Conservation (phyloP, 805 yeast genomes). For the Ogataea sp. region DNA sequence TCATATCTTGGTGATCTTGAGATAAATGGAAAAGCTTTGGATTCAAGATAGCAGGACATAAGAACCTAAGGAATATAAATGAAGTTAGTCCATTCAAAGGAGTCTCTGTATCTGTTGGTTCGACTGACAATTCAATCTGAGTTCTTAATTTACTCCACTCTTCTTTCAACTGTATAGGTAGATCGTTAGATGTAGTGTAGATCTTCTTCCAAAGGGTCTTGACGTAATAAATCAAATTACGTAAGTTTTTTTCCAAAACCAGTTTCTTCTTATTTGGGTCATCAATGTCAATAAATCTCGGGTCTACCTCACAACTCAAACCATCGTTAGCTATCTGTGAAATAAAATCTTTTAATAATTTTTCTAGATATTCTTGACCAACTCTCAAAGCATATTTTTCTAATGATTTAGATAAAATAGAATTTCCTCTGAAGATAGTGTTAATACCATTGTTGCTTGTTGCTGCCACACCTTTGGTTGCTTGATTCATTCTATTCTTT, state of each 20-base stretch:
- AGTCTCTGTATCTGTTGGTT: conserved; percentile 38
- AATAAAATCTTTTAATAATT: conserved; percentile 65
- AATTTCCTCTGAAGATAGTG: conserved; percentile 76
- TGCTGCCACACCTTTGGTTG: conserved; percentile 13
- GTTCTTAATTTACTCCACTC: conserved; percentile 58
- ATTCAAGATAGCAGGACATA: conserved; percentile 87
- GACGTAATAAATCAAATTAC: conserved; percentile 40
- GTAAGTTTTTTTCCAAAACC: conserved; percentile 39
- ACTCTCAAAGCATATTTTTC: conserved; percentile 69
- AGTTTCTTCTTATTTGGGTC: conserved; percentile 28
- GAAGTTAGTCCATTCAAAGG: conserved; percentile 75
- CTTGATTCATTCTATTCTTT: conserved; percentile 25
- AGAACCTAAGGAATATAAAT: conserved; percentile 72
- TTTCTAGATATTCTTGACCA: conserved; percentile 73
- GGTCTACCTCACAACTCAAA: conserved; percentile 75
- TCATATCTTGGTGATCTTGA: conserved; percentile 61
- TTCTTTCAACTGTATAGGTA: conserved; percentile 59
- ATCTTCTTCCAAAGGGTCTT: conserved; percentile 61
- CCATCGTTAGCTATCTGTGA: conserved; percentile 39
- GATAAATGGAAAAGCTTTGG: conserved; percentile 80
- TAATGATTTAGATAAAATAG: conserved; percentile 71
- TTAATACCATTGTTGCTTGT: conserved; percentile 40
- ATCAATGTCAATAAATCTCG: conserved; percentile 32
- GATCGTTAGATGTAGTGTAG: conserved; percentile 57
- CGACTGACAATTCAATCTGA: conserved; percentile 55